Evolutionary conservation across 805 yeast genomes (phyloP).

Genomic region (Suhomyces sp.): DNA sequence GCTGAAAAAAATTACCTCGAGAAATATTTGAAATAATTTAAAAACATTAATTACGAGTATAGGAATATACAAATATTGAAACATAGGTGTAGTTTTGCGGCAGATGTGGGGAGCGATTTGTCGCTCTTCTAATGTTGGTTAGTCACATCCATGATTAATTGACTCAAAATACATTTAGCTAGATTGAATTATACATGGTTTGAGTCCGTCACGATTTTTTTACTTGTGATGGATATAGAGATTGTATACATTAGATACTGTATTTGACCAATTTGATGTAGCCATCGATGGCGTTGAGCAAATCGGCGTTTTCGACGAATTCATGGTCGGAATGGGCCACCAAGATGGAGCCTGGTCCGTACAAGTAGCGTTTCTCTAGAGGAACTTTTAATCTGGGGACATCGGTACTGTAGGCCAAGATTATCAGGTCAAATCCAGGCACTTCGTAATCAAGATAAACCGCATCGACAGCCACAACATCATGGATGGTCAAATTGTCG

Average conservation of each 20-base stretch:
- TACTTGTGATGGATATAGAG: conserved; percentile 44
- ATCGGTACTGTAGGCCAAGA: conserved; percentile 50
- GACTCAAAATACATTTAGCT: conserved; percentile 23
- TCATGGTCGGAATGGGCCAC: conserved; percentile 63
- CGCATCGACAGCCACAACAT: conserved; percentile 32
- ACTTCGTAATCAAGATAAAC: conserved; percentile 54
- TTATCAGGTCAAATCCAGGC: conserved; percentile 58
- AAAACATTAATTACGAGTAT: neutral
- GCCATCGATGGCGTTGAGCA: conserved; percentile 51
- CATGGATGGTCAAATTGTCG: conserved; percentile 20
- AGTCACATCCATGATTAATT: conserved; percentile 5
- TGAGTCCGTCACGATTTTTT: conserved; percentile 38
- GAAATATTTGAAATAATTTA: neutral
- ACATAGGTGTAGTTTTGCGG: neutral
- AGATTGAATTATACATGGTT: conserved; percentile 41
- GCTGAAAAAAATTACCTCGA: neutral
- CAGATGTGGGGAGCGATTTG: neutral
- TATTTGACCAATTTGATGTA: conserved; percentile 43
- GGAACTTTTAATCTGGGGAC: conserved; percentile 26
- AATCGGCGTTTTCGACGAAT: conserved; percentile 45
- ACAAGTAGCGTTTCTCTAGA: conserved; percentile 44
- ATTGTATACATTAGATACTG: conserved; percentile 36
- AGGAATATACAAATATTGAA: neutral
- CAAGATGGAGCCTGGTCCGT: conserved; percentile 65
- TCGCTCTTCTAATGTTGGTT: neutral